Conservation (phyloP, 2,329 filamentous ascomycete genomes). For the Huntiella moniliformis region DNA sequence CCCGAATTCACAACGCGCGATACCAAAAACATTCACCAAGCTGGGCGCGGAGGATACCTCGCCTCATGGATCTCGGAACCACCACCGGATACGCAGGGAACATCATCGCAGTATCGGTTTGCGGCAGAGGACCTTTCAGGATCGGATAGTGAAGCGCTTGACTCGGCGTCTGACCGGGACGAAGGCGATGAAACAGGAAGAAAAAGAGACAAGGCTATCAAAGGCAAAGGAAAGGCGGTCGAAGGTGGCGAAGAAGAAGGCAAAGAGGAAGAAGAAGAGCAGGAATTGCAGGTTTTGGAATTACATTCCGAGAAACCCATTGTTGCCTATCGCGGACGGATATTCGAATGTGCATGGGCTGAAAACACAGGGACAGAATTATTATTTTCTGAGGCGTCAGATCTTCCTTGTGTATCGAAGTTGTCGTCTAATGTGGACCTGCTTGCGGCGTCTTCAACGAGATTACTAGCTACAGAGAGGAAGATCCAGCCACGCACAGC, state of each 20-base stretch:
- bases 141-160: conserved; percentile 17
- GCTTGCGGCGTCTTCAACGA: conserved; percentile 49
- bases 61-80: conserved; percentile 16
- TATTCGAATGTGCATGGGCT: conserved; percentile 68
- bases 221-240: not conserved
- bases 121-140: conserved; percentile 13
- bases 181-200: conserved; percentile 5
- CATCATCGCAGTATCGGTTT: conserved; percentile 10
- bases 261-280: conserved; percentile 8
- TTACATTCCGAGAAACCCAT: conserved; percentile 60
- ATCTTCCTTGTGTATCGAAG: conserved; percentile 29
- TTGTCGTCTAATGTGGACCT: conserved; percentile 46
- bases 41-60: conserved; percentile 13
- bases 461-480: conserved; percentile 49
- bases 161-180: conserved; percentile 17
- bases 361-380: conserved; percentile 71
- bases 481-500: conserved; percentile 31
- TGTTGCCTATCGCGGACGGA: conserved; percentile 57
- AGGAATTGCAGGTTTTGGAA: conserved; percentile 60
- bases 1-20: conserved; percentile 27
- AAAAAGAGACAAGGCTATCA: not conserved
- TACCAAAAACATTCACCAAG: conserved; percentile 10
- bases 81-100: not conserved
- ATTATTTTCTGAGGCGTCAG: conserved; percentile 39
- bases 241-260: conserved; percentile 2